These are phyloP conservation scores for Tricholoma bakamatsutake DNA, from an alignment of 768 basidiomycete genomes.

Conservation along the genomic window DNA sequence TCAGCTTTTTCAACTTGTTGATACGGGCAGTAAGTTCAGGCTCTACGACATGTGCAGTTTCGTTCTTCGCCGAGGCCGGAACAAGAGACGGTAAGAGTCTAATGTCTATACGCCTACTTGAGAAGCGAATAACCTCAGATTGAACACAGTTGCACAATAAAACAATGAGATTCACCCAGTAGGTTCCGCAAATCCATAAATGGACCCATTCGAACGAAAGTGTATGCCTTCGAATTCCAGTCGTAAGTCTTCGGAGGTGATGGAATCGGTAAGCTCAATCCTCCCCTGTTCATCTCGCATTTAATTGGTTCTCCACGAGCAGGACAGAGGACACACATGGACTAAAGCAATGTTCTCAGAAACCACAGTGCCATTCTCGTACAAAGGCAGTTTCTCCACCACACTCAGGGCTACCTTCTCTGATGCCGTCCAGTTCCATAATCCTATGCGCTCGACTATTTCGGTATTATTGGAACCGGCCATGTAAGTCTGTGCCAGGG, in stretches of 20 bases:
- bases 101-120: slow-evolving; percentile 56
- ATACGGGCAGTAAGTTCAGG: slow-evolving; percentile 58
- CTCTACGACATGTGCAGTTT: slow-evolving; percentile 51
- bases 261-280: slow-evolving; percentile 55
- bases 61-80: slow-evolving; percentile 47
- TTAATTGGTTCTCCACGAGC: slow-evolving; percentile 2
- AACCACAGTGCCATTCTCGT: slow-evolving; percentile 25
- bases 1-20: slow-evolving; percentile 51
- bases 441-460: slow-evolving; percentile 39
- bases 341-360: slow-evolving; percentile 50
- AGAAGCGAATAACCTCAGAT: background rate
- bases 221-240: slow-evolving; percentile 78
- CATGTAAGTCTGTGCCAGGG: slow-evolving; percentile 46
- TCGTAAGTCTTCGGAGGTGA: slow-evolving; percentile 49
- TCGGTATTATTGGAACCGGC: slow-evolving; percentile 45
- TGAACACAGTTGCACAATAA: background rate
- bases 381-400: slow-evolving; percentile 48
- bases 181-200: slow-evolving; percentile 71
- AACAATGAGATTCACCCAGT: slow-evolving; percentile 39
- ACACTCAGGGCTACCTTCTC: slow-evolving; percentile 62
- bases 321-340: slow-evolving; percentile 45
- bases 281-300: slow-evolving; percentile 45
- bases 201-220: slow-evolving; percentile 63
- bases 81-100: slow-evolving; percentile 63
- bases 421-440: slow-evolving; percentile 68